Percentiles rank a stretch among this genome's conserved stretches.
These are phyloP conservation scores for Didymella segeticola DNA, from an alignment of 2,329 filamentous ascomycete genomes.

Conservation along the genomic window DNA sequence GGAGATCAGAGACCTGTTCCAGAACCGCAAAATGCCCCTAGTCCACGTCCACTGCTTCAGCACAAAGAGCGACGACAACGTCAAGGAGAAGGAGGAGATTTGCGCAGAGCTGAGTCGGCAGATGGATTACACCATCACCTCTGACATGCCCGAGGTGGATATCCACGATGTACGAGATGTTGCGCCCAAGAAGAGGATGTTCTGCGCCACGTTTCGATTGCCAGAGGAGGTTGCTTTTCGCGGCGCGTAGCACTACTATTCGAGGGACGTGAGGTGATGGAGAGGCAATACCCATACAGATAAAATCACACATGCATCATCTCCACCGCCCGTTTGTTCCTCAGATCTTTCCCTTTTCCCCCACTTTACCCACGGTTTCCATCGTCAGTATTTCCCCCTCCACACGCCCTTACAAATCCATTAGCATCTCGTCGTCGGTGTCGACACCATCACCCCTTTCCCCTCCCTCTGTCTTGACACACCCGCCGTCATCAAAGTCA, in stretches of 20 bases:
- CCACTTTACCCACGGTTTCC: neutral
- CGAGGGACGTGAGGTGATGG: neutral
- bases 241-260: too few relatives aligned
- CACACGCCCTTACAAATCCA: conserved; percentile 23
- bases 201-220: conserved; percentile 89
- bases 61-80: conserved; percentile 77
- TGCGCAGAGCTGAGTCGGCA: conserved; percentile 70
- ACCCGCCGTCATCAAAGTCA: neutral
- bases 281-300: conserved; percentile 3
- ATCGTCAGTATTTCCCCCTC: neutral
- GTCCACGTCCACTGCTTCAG: conserved; percentile 96
- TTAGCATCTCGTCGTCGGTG: conserved; percentile 39
- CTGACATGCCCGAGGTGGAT: conserved; percentile 63
- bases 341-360: neutral
- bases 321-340: too few relatives aligned
- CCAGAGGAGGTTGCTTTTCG: conserved; percentile 84
- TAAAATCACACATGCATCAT: neutral
- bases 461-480: conserved; percentile 1
- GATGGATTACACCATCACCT: conserved; percentile 64
- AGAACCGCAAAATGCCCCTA: conserved; percentile 71
- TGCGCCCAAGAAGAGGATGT: conserved; percentile 94
- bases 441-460: conserved; percentile 19
- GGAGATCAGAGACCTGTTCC: conserved; percentile 41
- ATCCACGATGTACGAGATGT: conserved; percentile 80
- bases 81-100: conserved; percentile 64